Evolutionary conservation across 1,284 basidiomycete genomes (phyloP).

Genomic region (Pascua sp.): DNA sequence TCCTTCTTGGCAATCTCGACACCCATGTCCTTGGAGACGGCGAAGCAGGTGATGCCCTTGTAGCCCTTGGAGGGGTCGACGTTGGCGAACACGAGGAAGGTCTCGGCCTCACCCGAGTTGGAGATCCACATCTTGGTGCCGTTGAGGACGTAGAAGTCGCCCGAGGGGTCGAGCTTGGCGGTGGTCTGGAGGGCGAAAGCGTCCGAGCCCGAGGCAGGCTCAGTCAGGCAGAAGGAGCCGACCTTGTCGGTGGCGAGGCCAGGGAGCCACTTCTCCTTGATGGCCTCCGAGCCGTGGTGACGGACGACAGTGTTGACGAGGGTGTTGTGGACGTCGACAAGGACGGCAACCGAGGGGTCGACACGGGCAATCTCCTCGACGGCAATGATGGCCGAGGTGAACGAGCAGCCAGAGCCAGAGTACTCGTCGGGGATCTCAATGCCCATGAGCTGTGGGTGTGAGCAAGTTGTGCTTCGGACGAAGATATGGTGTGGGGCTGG

Average conservation of each 20-base stretch:
- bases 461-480: too few species aligned
- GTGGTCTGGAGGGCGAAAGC: conserved; percentile 95
- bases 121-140: conserved; percentile 99
- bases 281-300: conserved; percentile 76
- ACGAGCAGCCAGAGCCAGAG: conserved; percentile 84
- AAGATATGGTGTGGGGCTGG: too few species aligned
- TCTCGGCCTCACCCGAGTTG: conserved; percentile 92
- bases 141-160: conserved; percentile 31
- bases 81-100: conserved; percentile 85
- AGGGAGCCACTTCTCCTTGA: conserved; percentile 87
- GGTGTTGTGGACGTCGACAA: conserved; percentile 98
- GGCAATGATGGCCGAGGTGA: conserved; percentile 91
- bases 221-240: conserved; percentile 93
- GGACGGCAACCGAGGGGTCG: conserved; percentile 92
- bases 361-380: conserved; percentile 90
- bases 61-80: conserved; percentile 93
- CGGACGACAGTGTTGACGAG: conserved; percentile 93
- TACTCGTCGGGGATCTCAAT: conserved; percentile 85
- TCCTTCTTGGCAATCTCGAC: conserved; percentile 98
- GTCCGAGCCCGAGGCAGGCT: conserved; percentile 89
- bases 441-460: conserved; percentile 75
- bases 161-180: conserved; percentile 66
- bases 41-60: conserved; percentile 98
- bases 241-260: conserved; percentile 75
- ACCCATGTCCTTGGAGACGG: conserved; percentile 94